These are phyloP conservation scores for Aspergillus ibericus DNA, from an alignment of 2,329 filamentous ascomycete species.

Conservation along the genomic window DNA sequence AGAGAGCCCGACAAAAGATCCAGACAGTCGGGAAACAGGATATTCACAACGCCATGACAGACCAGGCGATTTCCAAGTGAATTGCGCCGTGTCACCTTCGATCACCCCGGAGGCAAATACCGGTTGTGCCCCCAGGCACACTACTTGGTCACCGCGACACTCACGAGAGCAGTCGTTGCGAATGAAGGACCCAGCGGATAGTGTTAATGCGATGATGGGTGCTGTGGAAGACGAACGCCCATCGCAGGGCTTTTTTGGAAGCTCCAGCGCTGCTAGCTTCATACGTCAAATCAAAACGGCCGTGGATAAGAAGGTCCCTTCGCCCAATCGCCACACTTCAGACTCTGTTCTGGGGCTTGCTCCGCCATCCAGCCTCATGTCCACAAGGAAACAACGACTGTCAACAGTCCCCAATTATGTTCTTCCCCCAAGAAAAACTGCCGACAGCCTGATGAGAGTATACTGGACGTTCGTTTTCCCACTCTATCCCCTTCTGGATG, in stretches of 20 bases:
- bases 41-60: neutral
- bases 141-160: neutral
- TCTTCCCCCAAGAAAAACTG: slow-evolving; percentile 47
- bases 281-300: slow-evolving; percentile 50
- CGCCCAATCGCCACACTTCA: slow-evolving; percentile 21
- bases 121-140: neutral
- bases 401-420: slow-evolving; percentile 35
- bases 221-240: slow-evolving; percentile 44
- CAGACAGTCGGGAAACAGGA: neutral
- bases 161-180: neutral
- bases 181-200: slow-evolving; percentile 20
- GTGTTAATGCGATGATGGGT: slow-evolving; percentile 50
- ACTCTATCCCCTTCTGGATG: slow-evolving; percentile 49
- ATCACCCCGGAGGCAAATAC: neutral
- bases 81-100: neutral
- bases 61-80: slow-evolving; percentile 15
- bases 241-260: slow-evolving; percentile 49
- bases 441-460: slow-evolving; percentile 47
- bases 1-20: slow-evolving; percentile 15
- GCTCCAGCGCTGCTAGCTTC: slow-evolving; percentile 50
- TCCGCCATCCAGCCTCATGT: slow-evolving; percentile 21
- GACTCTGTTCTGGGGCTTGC: slow-evolving; percentile 15
- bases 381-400: slow-evolving; percentile 17
- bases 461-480: slow-evolving; percentile 52
- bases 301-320: slow-evolving; percentile 36